Evolutionary conservation across 1,284 basidiomycete species (phyloP).

Genomic region (Pseudozyma hubeiensis): DNA sequence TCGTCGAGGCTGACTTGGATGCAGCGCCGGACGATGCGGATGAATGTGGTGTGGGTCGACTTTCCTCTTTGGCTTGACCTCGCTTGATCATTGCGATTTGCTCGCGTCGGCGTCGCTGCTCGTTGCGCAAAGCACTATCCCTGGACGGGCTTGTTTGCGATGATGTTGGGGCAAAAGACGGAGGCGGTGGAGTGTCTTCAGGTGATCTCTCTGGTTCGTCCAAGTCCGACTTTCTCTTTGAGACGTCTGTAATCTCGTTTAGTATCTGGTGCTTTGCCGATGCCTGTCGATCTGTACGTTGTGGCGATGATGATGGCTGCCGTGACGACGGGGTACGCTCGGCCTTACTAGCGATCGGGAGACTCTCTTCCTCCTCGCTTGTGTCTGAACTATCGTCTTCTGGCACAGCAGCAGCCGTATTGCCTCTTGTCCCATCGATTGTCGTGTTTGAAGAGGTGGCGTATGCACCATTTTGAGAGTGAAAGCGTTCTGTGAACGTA

Average conservation of each 20-base stretch:
- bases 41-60: not conserved
- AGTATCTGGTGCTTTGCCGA: not conserved
- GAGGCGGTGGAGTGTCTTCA: conserved; percentile 2
- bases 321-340: not conserved
- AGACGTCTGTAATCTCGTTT: not conserved
- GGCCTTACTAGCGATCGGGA: not conserved
- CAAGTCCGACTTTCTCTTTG: not conserved
- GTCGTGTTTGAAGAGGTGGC: not conserved
- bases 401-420: not conserved
- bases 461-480: not conserved
- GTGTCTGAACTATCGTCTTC: conserved; percentile 8
- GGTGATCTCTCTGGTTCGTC: not conserved
- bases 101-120: conserved; percentile 28
- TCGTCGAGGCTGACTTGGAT: not conserved
- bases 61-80: not conserved
- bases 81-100: conserved; percentile 33
- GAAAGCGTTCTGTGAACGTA: conserved; percentile 13
- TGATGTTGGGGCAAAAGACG: not conserved
- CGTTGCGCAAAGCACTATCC: conserved; percentile 6
- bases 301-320: not conserved
- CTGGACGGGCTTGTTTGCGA: conserved; percentile 13
- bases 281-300: not conserved
- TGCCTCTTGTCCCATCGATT: not conserved
- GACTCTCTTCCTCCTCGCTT: conserved; percentile 18
- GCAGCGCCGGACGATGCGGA: not conserved